phyloP scores from a whole-genome alignment of 2,329 filamentous ascomycete species.

The Cladophialophora exuberans region DNA sequence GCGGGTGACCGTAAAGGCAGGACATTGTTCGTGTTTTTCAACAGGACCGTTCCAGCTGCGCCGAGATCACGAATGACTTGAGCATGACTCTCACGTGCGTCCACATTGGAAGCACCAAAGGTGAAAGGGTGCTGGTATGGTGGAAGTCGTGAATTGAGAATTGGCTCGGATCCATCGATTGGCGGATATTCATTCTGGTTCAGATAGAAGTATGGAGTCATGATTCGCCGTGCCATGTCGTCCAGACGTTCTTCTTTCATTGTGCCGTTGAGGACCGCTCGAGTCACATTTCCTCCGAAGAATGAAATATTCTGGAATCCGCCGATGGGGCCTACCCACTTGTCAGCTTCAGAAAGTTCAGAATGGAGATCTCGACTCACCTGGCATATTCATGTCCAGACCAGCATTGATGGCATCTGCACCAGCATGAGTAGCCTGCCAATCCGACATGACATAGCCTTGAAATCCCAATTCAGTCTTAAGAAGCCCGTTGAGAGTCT shows the following conservation, averaged over 20 bases:
- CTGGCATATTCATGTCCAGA: conserved; percentile 52
- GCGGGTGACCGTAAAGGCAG: conserved; percentile 54
- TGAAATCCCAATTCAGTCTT: conserved; percentile 57
- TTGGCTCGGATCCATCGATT: conserved; percentile 26
- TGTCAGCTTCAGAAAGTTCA: background rate
- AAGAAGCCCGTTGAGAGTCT: conserved; percentile 51
- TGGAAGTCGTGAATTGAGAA: conserved; percentile 17
- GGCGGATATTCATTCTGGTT: conserved; percentile 43
- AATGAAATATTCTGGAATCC: conserved; percentile 30
- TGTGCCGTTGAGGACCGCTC: conserved; percentile 44
- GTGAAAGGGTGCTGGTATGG: conserved; percentile 21
- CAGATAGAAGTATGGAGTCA: conserved; percentile 51
- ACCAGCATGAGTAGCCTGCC: conserved; percentile 49
- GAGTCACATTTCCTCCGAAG: conserved; percentile 43
- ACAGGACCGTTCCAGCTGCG: conserved; percentile 59
- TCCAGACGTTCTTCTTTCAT: conserved; percentile 46
- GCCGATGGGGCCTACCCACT: conserved; percentile 28
- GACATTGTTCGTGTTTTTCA: conserved; percentile 55
- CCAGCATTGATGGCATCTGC: conserved; percentile 47
- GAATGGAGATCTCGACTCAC: conserved; percentile 24
- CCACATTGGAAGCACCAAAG: conserved; percentile 28
- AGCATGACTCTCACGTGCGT: conserved; percentile 54
- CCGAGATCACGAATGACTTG: conserved; percentile 53
- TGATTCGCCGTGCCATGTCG: conserved; percentile 52
- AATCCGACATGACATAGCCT: conserved; percentile 52